phyloP scores from a whole-genome alignment of 305 asterid genomes.

The Ilex paraguariensis region DNA sequence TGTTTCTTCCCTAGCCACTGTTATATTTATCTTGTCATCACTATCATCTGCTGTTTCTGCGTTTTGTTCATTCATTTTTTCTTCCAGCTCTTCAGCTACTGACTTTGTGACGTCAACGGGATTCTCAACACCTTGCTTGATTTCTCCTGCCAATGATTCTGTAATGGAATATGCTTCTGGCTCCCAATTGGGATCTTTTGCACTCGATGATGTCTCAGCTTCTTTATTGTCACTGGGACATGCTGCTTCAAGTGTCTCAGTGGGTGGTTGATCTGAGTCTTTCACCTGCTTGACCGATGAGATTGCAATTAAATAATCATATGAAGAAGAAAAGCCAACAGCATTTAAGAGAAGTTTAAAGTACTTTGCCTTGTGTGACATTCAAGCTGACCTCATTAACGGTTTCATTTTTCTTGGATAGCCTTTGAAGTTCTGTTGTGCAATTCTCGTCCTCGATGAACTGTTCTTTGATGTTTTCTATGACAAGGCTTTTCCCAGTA shows the following conservation, averaged over 20 bases:
- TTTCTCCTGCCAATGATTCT: too few species aligned
- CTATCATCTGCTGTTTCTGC: neutral
- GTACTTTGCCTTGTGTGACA: neutral
- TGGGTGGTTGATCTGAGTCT: neutral
- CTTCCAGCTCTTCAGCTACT: slow-evolving; percentile 24
- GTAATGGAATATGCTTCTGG: too few species aligned
- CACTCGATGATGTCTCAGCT: too few species aligned
- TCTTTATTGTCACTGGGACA: neutral
- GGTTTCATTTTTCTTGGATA: slow-evolving; percentile 2
- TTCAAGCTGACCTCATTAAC: neutral
- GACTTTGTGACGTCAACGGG: slow-evolving; percentile 22
- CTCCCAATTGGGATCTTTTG: too few species aligned
- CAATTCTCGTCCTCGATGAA: slow-evolving; percentile 20
- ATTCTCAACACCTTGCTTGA: slow-evolving; percentile 11
- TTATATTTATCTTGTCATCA: too few species aligned
- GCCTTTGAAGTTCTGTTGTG: slow-evolving; percentile 13
- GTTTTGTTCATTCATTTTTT: neutral
- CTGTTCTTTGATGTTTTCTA: slow-evolving; percentile 2
- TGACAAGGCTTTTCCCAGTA: neutral
- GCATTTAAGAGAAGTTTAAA: too few species aligned
- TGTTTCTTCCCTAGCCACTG: too few species aligned
- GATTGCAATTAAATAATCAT: neutral
- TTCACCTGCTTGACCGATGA: neutral
- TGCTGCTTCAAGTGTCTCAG: neutral
- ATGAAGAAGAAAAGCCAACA: neutral